Percentiles rank a stretch among this genome's conserved stretches.
These are phyloP conservation scores for Geranium incanum DNA, from an alignment of 441 rosid genomes.

Conservation along the genomic window DNA sequence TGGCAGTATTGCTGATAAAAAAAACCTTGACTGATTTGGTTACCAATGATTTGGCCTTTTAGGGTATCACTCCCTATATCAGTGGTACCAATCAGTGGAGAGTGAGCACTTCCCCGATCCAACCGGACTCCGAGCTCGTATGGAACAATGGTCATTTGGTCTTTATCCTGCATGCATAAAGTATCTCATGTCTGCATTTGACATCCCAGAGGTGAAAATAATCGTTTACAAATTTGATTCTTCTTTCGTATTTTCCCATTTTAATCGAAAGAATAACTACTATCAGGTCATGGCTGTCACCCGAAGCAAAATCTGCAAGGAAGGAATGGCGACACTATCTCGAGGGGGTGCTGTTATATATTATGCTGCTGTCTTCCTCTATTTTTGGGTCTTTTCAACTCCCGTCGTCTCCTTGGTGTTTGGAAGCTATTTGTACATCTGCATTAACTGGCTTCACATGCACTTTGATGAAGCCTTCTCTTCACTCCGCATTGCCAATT, in stretches of 20 bases:
- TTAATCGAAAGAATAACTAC: slow-evolving; percentile 15
- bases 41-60: slow-evolving; percentile 16
- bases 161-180: slow-evolving; percentile 97
- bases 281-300: slow-evolving; percentile 95
- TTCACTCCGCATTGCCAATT: slow-evolving; percentile 93
- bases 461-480: slow-evolving; percentile 99
- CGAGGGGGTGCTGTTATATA: slow-evolving; percentile 83
- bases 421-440: slow-evolving; percentile 91
- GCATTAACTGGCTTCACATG: slow-evolving; percentile 93
- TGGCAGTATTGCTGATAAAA: no score
- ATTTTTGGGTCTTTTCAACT: slow-evolving; percentile 97
- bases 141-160: slow-evolving; percentile 97
- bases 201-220: slow-evolving; percentile 81
- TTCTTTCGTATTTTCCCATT: neutral
- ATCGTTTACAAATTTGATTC: slow-evolving; percentile 7
- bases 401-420: slow-evolving; percentile 90
- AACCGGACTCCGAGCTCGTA: slow-evolving; percentile 89
- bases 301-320: slow-evolving; percentile 78
- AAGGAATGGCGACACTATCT: slow-evolving; percentile 66
- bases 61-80: slow-evolving; percentile 90
- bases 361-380: slow-evolving; percentile 90
- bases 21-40: slow-evolving; percentile 5
- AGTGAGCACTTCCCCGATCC: slow-evolving; percentile 98
- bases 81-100: slow-evolving; percentile 93
- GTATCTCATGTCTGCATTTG: slow-evolving; percentile 98